Percentiles rank a stretch among this genome's conserved stretches.
Conservation (phyloP, 2,329 filamentous ascomycete genomes). For the Fusarium sp. region DNA sequence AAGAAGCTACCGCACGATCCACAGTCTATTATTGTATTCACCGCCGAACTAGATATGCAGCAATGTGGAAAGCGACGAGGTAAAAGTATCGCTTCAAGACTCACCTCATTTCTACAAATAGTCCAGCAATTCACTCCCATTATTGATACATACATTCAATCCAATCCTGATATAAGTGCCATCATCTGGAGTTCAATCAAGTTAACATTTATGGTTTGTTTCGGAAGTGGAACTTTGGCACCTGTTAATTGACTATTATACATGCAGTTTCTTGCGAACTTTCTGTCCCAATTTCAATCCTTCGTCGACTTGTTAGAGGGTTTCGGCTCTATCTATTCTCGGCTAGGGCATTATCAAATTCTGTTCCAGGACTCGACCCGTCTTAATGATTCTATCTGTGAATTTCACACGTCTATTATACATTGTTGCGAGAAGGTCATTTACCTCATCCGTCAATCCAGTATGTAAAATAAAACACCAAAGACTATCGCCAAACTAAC, state of each 20-base stretch:
- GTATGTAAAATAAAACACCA: not conserved
- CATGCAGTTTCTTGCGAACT: conserved; percentile 23
- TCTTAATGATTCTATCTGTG: not conserved
- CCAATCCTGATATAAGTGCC: conserved; percentile 7
- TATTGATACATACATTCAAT: conserved; percentile 10
- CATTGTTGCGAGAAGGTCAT: conserved; percentile 21
- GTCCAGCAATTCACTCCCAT: conserved; percentile 19
- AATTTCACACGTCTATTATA: conserved; percentile 7
- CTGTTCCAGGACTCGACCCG: not conserved
- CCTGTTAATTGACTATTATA: not conserved
- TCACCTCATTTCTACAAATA: conserved; percentile 13
- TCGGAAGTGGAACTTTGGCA: not conserved
- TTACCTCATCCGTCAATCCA: not conserved
- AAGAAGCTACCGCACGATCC: not conserved
- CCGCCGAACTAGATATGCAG: not conserved
- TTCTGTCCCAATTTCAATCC: conserved; percentile 22
- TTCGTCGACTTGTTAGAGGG: conserved; percentile 19
- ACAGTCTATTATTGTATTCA: conserved; percentile 21
- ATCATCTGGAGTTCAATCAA: conserved; percentile 25
- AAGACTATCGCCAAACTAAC: not conserved
- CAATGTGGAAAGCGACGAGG: not conserved
- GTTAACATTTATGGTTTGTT: conserved; percentile 14
- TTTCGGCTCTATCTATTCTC: conserved; percentile 2
- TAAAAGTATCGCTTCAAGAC: conserved; percentile 9
- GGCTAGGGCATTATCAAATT: conserved; percentile 10